These are phyloP conservation scores for Myxozyma nipponensis DNA, from an alignment of 805 yeast genomes.

Conservation along the genomic window DNA sequence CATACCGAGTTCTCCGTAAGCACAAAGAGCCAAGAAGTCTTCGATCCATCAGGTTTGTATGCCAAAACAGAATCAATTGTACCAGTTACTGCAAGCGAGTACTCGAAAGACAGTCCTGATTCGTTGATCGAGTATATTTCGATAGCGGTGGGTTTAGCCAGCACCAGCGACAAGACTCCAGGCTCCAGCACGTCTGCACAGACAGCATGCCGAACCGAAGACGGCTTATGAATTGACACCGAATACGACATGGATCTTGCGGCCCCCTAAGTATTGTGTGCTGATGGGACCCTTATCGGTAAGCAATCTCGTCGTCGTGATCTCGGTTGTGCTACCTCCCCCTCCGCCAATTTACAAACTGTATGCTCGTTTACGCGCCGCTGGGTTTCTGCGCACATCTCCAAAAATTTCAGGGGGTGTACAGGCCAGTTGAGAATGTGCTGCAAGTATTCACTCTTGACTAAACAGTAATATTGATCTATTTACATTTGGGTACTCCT, in stretches of 20 bases:
- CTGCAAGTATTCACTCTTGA: too few relatives aligned
- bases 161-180: conserved; percentile 14
- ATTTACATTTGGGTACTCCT: too few relatives aligned
- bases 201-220: conserved; percentile 27
- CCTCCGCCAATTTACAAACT: too few relatives aligned
- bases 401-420: too few relatives aligned
- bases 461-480: too few relatives aligned
- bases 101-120: conserved; percentile 14
- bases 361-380: too few relatives aligned
- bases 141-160: conserved; percentile 22
- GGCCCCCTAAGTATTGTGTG: too few relatives aligned
- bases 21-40: conserved; percentile 24
- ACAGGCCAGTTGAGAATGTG: too few relatives aligned
- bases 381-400: too few relatives aligned
- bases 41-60: conserved; percentile 15
- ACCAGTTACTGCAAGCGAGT: conserved; percentile 19
- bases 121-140: conserved; percentile 18
- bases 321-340: too few relatives aligned
- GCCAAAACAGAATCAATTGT: conserved; percentile 12
- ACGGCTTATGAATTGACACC: conserved; percentile 24
- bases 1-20: conserved; percentile 15
- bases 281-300: too few relatives aligned
- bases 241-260: conserved; percentile 30
- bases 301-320: too few relatives aligned
- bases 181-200: conserved; percentile 20